A percentile compares a stretch with the other conserved stretches of the same genome.
These are phyloP conservation scores for Heimioporus sp. DNA, from an alignment of 768 basidiomycete genomes.

Conservation along the genomic window DNA sequence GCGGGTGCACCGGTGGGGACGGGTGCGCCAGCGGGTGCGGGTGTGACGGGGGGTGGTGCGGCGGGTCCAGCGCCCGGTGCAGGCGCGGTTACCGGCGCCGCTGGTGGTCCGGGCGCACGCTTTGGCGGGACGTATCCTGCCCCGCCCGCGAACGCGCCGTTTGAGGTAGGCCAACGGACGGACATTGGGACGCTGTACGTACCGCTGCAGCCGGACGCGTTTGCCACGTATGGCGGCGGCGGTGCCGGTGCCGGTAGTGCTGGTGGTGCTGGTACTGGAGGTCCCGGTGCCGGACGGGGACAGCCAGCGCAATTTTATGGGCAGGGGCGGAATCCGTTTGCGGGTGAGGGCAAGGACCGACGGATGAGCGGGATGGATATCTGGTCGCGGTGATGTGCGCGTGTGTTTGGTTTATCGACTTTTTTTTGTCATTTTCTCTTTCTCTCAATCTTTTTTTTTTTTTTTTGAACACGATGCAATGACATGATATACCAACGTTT, in stretches of 20 bases:
- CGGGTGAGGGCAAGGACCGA: constrained; percentile 55
- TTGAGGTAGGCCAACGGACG: constrained; percentile 60
- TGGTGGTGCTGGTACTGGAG: constrained; percentile 37
- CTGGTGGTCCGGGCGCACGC: constrained; percentile 10
- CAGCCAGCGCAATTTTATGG: constrained; percentile 4
- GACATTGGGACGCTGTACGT: constrained; percentile 72
- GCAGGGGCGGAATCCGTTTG: constrained; percentile 39
- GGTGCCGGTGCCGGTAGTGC: constrained; percentile 35
- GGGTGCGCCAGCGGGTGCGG: not conserved
- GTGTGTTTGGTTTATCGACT: no score
- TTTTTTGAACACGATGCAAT: no score
- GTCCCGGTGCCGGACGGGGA: no score
- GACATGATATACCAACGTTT: no score
- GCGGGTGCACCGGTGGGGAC: constrained; percentile 33
- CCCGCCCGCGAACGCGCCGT: constrained; percentile 42
- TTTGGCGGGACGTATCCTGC: constrained; percentile 43
- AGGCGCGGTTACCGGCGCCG: constrained; percentile 2
- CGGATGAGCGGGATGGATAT: constrained; percentile 66
- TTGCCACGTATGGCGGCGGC: constrained; percentile 46
- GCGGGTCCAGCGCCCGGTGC: not conserved
- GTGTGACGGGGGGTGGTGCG: not conserved
- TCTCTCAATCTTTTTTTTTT: not conserved
- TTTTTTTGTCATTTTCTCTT: not conserved
- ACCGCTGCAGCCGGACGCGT: constrained; percentile 84
- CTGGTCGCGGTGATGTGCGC: constrained; percentile 62